Base-by-base conservation (phyloP, 805 yeast genomes). In the Clavispora santaluciae region DNA sequence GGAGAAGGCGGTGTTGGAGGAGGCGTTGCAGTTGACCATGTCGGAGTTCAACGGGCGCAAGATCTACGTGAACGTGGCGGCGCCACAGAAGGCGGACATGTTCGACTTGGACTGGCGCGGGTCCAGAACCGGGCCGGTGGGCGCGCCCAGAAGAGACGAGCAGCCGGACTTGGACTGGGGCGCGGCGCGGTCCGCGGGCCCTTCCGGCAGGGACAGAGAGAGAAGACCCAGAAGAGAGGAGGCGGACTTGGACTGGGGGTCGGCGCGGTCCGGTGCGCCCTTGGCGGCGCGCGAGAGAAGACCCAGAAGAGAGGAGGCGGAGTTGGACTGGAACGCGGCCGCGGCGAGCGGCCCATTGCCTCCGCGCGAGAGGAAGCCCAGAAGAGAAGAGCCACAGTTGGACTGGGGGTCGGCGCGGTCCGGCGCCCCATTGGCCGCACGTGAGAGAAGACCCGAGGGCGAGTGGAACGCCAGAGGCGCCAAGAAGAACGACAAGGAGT, bases 161-260 rank as follows among this genome's bases (percentile, higher is more conserved):
- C 81, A 73, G 53, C 77, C 78, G 35, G 77, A 78, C 23, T 63
- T 79, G 40, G 87, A 83, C 61, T 81, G 87, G 80, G 66, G 72
- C 40, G 46, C 69, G 8, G 78, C 72, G 35, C 66, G 79, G 56
- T 42, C 54, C 18, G 65, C 67, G 23, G 68, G 51, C 38, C 67
- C 68, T 37, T 48, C 53, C 45, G 52, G 48, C 58, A 59, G 54
- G 54, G 60, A 53, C 44, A 41, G 44, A 21, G 47, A 42, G 22
- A 38, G 52, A 39, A 40, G 49, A 35, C 65, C 67, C 33, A 59
- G 56, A 49, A 55, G 67, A 43, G 66, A 68, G 40, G 72, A 69
- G 50, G 60, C 70, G 22, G 72, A 68, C 24, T 58, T 72, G 28
- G 71, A 45, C 46, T 68, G 74, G 74, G 60, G 68, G 23, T 35